These are phyloP conservation scores for Lithospermum erythrorhizon DNA, from an alignment of 257 asterid species.

Conservation along the genomic window DNA sequence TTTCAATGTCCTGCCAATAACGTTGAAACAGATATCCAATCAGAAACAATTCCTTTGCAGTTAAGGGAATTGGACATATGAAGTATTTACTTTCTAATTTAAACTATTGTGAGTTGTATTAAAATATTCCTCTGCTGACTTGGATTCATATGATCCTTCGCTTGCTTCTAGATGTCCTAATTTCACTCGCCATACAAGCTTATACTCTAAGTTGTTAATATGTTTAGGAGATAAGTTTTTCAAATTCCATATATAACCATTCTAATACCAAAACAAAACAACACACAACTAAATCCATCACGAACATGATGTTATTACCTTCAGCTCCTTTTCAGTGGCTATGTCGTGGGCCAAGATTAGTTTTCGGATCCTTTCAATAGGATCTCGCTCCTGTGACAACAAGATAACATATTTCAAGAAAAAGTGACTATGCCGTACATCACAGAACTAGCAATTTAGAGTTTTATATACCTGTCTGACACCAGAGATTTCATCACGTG, in stretches of 20 bases:
- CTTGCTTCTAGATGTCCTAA: neutral
- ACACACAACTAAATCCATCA: neutral
- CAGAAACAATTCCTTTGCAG: neutral
- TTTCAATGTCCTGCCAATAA: constrained; percentile 68
- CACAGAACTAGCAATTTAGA: neutral
- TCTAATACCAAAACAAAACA: neutral
- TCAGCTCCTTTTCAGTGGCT: constrained; percentile 78
- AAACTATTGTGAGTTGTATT: neutral
- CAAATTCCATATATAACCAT: neutral
- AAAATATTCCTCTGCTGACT: no score
- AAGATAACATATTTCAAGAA: constrained; percentile 1
- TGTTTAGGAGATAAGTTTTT: neutral
- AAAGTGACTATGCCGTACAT: neutral
- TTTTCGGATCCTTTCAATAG: constrained; percentile 83
- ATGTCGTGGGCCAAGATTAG: constrained; percentile 64
- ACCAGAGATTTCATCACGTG: constrained; percentile 90
- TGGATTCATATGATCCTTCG: neutral
- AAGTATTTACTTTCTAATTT: neutral
- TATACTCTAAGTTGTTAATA: neutral
- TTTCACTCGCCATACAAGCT: neutral
- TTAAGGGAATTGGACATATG: neutral
- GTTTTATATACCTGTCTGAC: constrained; percentile 64
- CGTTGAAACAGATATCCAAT: neutral
- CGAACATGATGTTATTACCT: constrained; percentile 30
- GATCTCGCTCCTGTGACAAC: constrained; percentile 80